Conservation (phyloP, 2,329 filamentous ascomycete genomes). For the Cercospora zeina region DNA sequence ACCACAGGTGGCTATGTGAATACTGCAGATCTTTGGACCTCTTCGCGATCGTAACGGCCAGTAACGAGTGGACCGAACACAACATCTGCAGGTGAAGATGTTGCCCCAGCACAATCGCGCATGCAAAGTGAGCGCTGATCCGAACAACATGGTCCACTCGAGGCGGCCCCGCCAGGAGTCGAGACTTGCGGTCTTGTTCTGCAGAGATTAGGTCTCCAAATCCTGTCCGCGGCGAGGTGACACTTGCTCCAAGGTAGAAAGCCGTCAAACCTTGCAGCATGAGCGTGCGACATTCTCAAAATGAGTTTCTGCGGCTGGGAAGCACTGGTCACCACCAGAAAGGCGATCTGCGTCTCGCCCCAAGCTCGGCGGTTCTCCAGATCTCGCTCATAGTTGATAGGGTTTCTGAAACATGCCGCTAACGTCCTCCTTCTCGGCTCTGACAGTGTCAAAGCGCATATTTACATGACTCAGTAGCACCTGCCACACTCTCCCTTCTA, state of each 20-base stretch:
- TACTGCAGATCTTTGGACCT: too few relatives aligned
- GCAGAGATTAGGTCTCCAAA: constrained; percentile 15
- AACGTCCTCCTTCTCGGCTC: not conserved
- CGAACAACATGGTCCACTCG: constrained; percentile 16
- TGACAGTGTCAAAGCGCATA: constrained; percentile 35
- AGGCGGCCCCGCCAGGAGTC: constrained; percentile 30
- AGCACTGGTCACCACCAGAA: constrained; percentile 30
- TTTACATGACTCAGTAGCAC: constrained; percentile 45
- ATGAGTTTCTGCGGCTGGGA: constrained; percentile 33
- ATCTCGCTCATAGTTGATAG: constrained; percentile 3
- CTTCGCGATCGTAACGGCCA: too few relatives aligned
- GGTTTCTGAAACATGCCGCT: not conserved
- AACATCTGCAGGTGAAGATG: constrained; percentile 54
- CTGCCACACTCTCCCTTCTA: constrained; percentile 48
- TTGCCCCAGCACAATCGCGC: constrained; percentile 57
- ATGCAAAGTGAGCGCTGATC: constrained; percentile 45
- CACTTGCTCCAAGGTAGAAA: constrained; percentile 14
- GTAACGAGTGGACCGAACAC: constrained; percentile 50
- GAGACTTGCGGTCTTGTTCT: constrained; percentile 13
- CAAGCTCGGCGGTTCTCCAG: constrained; percentile 1
- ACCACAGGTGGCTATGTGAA: too few relatives aligned
- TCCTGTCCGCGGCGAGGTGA: not conserved
- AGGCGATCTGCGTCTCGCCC: constrained; percentile 30
- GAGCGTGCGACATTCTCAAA: constrained; percentile 39
- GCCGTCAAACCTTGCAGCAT: constrained; percentile 12